Conservation (phyloP, 768 basidiomycete genomes). For the Mycena belliarum region DNA sequence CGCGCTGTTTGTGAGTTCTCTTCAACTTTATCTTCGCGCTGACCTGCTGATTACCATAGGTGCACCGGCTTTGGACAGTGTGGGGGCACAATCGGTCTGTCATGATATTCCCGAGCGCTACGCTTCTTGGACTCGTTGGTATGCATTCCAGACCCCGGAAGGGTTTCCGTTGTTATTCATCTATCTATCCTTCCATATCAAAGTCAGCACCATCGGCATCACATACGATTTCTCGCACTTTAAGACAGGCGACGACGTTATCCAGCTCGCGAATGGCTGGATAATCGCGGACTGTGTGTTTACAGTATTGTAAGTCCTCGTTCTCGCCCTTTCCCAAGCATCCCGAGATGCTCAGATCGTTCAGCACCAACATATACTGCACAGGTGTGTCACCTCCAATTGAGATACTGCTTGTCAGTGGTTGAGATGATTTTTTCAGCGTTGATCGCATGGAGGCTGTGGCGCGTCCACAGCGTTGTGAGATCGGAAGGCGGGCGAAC, state of each 20-base stretch:
- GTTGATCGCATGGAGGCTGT: conserved; percentile 3
- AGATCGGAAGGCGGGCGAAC: background rate
- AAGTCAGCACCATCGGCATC: conserved; percentile 2
- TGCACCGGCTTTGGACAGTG: conserved; percentile 6
- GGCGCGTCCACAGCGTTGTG: background rate
- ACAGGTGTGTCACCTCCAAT: no score
- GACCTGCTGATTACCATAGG: background rate
- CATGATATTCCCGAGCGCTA: background rate
- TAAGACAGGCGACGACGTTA: background rate
- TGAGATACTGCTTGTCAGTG: no score
- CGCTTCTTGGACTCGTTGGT: conserved; percentile 3
- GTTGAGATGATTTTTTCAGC: no score
- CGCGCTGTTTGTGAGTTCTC: background rate
- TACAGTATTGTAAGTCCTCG: background rate
- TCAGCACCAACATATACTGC: conserved; percentile 9
- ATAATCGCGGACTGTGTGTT: background rate
- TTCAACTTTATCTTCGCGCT: background rate
- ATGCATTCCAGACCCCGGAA: no score
- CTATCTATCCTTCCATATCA: no score
- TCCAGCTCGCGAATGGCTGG: conserved; percentile 5
- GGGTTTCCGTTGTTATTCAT: no score
- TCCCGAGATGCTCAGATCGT: no score
- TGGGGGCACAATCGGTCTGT: conserved; percentile 4
- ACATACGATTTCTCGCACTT: conserved; percentile 1
- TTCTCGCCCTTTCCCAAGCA: no score